phyloP scores from a whole-genome alignment of 352 stramenopile genomes.

The Phytophthora citrophthora region DNA sequence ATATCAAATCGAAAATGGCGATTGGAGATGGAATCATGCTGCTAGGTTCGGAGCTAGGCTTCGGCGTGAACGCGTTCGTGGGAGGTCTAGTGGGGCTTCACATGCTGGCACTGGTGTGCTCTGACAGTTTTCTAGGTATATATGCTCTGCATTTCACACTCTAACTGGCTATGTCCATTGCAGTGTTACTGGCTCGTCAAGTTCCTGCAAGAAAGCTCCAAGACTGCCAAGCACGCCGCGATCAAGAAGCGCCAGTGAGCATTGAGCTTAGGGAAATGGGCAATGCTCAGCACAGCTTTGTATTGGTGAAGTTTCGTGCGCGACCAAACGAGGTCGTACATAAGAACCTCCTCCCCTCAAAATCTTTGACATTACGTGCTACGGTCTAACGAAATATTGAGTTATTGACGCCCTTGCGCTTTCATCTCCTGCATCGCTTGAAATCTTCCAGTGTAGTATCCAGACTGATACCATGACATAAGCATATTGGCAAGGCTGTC shows the following conservation, averaged over 20 bases:
- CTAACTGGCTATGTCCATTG: slow-evolving; percentile 3
- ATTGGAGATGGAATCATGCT: slow-evolving; percentile 35
- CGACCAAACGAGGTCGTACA: slow-evolving; percentile 8
- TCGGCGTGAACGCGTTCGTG: slow-evolving; percentile 75
- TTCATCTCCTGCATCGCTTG: slow-evolving; percentile 84
- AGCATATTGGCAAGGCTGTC: slow-evolving; percentile 77
- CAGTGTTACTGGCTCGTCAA: slow-evolving; percentile 71
- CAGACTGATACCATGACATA: slow-evolving; percentile 87
- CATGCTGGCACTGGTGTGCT: slow-evolving; percentile 69
- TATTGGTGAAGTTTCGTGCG: slow-evolving; percentile 2
- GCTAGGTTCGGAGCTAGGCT: slow-evolving; percentile 50
- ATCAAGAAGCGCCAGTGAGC: slow-evolving; percentile 74
- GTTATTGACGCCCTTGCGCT: slow-evolving; percentile 31
- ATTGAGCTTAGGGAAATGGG: background rate
- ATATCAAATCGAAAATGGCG: slow-evolving; percentile 3
- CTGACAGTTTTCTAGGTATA: background rate
- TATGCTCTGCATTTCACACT: too few species aligned
- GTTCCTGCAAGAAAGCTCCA: slow-evolving; percentile 66
- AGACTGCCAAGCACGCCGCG: slow-evolving; percentile 36
- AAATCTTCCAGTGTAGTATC: slow-evolving; percentile 82
- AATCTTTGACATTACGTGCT: background rate
- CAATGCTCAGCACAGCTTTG: slow-evolving; percentile 1
- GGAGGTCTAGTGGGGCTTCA: slow-evolving; percentile 71
- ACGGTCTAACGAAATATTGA: slow-evolving; percentile 8
- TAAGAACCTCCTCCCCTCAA: background rate